Conservation (phyloP, 495 filamentous ascomycete species). For the Lepidopterella palustris region DNA sequence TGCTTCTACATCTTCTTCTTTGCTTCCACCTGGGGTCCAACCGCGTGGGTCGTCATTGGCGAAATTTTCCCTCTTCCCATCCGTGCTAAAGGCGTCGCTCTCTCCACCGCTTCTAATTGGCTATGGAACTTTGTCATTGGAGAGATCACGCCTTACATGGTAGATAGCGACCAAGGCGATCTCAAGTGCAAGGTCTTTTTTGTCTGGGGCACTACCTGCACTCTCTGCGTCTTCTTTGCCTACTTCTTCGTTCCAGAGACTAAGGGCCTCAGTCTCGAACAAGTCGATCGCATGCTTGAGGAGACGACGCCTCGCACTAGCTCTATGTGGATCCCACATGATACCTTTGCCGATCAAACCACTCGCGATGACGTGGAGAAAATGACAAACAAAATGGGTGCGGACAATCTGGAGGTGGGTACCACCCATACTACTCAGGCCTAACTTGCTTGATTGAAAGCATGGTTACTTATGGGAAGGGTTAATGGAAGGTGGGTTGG, state of each 20-base stretch:
- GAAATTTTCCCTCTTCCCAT: conserved; percentile 83
- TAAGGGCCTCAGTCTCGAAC: conserved; percentile 80
- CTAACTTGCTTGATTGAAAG: too few relatives aligned
- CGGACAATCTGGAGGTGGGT: not conserved
- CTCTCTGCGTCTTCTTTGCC: conserved; percentile 59
- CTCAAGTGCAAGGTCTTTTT: conserved; percentile 70
- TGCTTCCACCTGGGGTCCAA: conserved; percentile 43
- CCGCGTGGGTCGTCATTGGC: conserved; percentile 77
- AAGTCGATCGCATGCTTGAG: conserved; percentile 85
- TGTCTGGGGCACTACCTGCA: conserved; percentile 67
- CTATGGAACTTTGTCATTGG: conserved; percentile 66
- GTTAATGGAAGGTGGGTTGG: too few relatives aligned
- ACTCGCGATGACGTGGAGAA: not conserved
- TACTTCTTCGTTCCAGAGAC: conserved; percentile 79
- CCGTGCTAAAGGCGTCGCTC: conserved; percentile 69
- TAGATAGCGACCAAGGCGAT: conserved; percentile 53
- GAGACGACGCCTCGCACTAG: conserved; percentile 64
- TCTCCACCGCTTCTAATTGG: conserved; percentile 82
- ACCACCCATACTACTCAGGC: too few relatives aligned
- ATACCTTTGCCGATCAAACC: conserved; percentile 51
- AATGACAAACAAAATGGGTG: not conserved
- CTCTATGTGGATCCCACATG: conserved; percentile 60
- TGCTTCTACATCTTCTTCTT: conserved; percentile 54
- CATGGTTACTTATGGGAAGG: too few relatives aligned
- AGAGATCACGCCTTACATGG: conserved; percentile 76